Conservation (phyloP, 2,329 filamentous ascomycete species). For the Tolypocladium inflatum region DNA sequence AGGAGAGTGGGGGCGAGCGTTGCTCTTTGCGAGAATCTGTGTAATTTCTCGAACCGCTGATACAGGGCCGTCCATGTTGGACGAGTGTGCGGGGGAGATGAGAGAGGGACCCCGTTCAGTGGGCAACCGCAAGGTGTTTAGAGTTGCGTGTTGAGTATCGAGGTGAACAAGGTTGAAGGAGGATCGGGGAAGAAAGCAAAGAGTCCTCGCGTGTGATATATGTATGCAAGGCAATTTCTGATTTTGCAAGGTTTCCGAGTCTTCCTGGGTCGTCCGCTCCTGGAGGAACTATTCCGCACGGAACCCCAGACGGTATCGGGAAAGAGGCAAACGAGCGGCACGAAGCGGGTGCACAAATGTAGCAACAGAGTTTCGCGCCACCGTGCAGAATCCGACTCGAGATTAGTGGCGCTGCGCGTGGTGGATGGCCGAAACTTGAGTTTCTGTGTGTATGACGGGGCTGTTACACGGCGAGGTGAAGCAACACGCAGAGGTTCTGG, state of each 20-base stretch:
- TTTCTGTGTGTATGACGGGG: neutral
- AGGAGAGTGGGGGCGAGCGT: constrained; percentile 7
- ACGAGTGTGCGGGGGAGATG: no score
- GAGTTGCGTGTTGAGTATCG: no score
- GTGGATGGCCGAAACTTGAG: neutral
- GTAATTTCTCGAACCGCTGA: neutral
- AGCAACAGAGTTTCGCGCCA: neutral
- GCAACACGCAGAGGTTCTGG: neutral
- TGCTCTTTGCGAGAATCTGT: neutral
- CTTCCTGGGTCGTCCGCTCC: neutral
- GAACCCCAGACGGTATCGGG: neutral
- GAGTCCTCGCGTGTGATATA: neutral
- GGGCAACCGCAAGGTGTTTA: neutral
- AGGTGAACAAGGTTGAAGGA: neutral
- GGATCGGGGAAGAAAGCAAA: neutral
- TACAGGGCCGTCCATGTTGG: neutral
- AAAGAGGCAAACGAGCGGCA: neutral
- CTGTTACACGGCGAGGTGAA: neutral
- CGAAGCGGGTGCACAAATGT: neutral
- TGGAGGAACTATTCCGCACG: neutral
- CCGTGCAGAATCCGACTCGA: neutral
- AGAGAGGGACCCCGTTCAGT: neutral
- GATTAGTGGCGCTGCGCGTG: neutral
- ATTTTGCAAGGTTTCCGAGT: neutral
- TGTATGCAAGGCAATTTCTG: neutral